Percentiles rank a stretch among this genome's conserved stretches.
phyloP scores from a whole-genome alignment of 176 grass and related monocot genomes.

The Thinopyrum elongatum region DNA sequence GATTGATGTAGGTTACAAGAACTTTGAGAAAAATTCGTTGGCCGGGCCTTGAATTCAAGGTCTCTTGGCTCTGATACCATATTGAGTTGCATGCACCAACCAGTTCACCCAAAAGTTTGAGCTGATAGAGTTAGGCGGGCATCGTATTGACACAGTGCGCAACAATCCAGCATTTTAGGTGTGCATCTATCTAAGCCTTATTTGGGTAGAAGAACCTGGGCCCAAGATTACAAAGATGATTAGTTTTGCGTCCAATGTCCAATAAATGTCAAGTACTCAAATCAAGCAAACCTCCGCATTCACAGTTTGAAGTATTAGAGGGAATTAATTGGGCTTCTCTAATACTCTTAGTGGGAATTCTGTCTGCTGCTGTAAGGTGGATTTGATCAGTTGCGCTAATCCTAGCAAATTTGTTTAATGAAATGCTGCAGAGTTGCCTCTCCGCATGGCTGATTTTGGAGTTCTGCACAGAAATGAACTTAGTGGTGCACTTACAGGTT shows the following conservation, averaged over 20 bases:
- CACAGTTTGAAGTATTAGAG: background rate
- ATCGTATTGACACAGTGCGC: background rate
- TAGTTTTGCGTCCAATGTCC: background rate
- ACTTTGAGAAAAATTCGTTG: background rate
- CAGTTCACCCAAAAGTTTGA: background rate
- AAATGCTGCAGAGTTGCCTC: slow-evolving; percentile 79
- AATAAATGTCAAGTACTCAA: background rate
- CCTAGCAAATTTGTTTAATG: background rate
- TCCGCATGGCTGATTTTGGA: slow-evolving; percentile 96
- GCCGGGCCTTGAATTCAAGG: background rate
- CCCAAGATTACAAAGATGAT: slow-evolving; percentile 2
- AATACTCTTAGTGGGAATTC: background rate
- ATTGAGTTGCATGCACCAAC: background rate
- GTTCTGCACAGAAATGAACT: slow-evolving; percentile 95
- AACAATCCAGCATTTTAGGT: background rate
- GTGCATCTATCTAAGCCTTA: background rate
- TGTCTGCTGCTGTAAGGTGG: background rate
- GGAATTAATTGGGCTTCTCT: background rate
- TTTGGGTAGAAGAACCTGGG: background rate
- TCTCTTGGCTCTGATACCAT: background rate
- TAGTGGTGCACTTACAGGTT: slow-evolving; percentile 95
- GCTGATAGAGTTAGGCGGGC: background rate
- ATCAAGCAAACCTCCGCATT: background rate
- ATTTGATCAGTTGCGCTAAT: background rate
- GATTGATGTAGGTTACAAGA: background rate